These are phyloP conservation scores for Carpinus viminea DNA, from an alignment of 306 rosid species.

Conservation along the genomic window DNA sequence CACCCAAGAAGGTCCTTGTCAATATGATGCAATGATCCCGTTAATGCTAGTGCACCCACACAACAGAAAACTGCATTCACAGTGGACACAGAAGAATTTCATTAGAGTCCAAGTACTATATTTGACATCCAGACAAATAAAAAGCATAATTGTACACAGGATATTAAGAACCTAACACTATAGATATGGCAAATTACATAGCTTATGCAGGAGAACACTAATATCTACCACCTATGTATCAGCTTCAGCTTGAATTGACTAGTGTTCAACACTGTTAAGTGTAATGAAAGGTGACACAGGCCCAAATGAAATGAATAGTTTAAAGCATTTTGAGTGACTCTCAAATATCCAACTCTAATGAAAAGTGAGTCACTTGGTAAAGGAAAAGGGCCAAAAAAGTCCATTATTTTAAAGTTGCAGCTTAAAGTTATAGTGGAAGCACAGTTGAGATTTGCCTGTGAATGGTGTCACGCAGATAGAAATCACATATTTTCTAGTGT, in stretches of 20 bases:
- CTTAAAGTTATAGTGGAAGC: not conserved
- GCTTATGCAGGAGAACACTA: not conserved
- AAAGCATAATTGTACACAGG: not conserved
- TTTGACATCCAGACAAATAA: not conserved
- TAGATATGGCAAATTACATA: not conserved
- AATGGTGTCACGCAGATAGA: not conserved
- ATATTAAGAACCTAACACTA: not conserved
- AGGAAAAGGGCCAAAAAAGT: not conserved
- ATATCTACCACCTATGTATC: not conserved
- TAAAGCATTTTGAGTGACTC: not conserved
- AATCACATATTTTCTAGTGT: not conserved
- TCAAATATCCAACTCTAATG: not conserved
- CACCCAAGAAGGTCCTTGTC: slow-evolving; percentile 93
- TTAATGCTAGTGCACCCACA: slow-evolving; percentile 88
- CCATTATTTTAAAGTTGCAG: not conserved
- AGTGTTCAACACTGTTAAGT: not conserved
- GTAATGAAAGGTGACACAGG: not conserved
- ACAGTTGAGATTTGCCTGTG: not conserved
- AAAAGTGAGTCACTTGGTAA: not conserved
- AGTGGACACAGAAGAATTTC: slow-evolving; percentile 16
- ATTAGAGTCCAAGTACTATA: slow-evolving; percentile 11
- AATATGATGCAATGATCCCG: slow-evolving; percentile 76
- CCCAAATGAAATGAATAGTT: not conserved
- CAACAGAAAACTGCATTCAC: slow-evolving; percentile 85
- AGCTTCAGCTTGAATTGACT: not conserved